Evolutionary conservation across 768 basidiomycete genomes (phyloP), one percentile per base, ranked within the genome.

Genomic region (Lactarius vividus): DNA sequence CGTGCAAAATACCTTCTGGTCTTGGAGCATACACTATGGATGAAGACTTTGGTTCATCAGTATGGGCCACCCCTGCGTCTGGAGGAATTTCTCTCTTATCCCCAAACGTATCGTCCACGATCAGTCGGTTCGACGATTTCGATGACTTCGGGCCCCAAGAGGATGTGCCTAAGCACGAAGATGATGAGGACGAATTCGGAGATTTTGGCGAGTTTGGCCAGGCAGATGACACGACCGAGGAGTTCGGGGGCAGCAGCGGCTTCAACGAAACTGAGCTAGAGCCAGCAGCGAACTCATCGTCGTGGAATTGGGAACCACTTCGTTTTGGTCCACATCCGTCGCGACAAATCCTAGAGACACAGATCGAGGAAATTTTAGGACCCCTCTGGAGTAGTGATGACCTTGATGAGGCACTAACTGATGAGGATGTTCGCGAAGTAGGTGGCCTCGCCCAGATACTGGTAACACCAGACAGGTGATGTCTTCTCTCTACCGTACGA

Each of bases 121-220:
- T 69, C 56, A 73, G 73, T 55, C 70, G 65, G 23, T 80, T 83
- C 61, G 82, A 82, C 71, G 79, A 82, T 55, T 79, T 82, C 75
- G 83, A 88, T 65, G 85, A 85, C 63, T 88, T 89, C 74, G 84
- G 82, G 49, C 78, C 83, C 68, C 74, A 78, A 68, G 73, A 78
- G 67, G 77, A 76, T 28, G 76, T 76, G 3, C 78, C 80, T 33
- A 77, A 70, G 2, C 71, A 66, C 29, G 74, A 74, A 13, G 79
- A 76, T 40, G 82, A 79, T 16, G 88, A 90, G 55, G 93, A 92
- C 70, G 91, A 92, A 65, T 92, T 92, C 76, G 91, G 87, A 58
- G 92, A 94, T 70, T 94, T 94, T 76, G 92, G 88, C 20, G 94
- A 94, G 72, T 94, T 94, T 75, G 91, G 86, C 71, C 91, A 91